Base-by-base conservation (phyloP, 495 filamentous ascomycete genomes). In the Tuber umbilicatum region DNA sequence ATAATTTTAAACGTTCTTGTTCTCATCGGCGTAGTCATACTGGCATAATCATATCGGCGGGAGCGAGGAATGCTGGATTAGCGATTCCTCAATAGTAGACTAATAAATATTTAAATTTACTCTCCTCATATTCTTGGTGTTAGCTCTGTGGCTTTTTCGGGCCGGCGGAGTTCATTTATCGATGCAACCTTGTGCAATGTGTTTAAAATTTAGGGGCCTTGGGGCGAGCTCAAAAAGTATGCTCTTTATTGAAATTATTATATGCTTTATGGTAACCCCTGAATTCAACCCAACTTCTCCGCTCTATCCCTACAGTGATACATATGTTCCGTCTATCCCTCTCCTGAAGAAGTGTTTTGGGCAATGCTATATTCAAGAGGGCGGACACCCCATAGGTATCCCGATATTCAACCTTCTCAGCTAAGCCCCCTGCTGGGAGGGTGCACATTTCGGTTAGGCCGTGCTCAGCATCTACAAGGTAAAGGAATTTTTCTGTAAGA, bases 11-110 rank as follows among this genome's bases (percentile, higher is more conserved):
- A 64, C 27, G 14, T 64, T 64, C 55, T 64, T 35, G 55, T 64
- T 64, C 55, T 64, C 55, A 64, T 64, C 55, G 55, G 55, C 55
- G 55, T 64, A 64, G 55, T 64, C 55, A 64, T 64, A 31, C 55
- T 64, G 55, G 55, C 55, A 64, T 64, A 64, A 64, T 64, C 55
- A 35, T 64, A 27, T 64, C 55, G 55, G 55, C 55, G 55, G 14
- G 35, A 64, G 55, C 55, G 27, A 64, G 35, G n/a, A 64, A 64
- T 64, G 55, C 27, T 64, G 17, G 55, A 64, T 64, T 64, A 64
- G 55, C 55, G 55, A 35, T 35, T 64, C 55, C 55, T 64, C 27
- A 64, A 64, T 64, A 64, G 55, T 64, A 64, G 55, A 64, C 55
- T 64, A 64, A 64, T 64, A 35, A 64, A 60, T n/a, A 60, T 60